Conservation (phyloP, 768 basidiomycete species). For the Leccinum fibrillosum region DNA sequence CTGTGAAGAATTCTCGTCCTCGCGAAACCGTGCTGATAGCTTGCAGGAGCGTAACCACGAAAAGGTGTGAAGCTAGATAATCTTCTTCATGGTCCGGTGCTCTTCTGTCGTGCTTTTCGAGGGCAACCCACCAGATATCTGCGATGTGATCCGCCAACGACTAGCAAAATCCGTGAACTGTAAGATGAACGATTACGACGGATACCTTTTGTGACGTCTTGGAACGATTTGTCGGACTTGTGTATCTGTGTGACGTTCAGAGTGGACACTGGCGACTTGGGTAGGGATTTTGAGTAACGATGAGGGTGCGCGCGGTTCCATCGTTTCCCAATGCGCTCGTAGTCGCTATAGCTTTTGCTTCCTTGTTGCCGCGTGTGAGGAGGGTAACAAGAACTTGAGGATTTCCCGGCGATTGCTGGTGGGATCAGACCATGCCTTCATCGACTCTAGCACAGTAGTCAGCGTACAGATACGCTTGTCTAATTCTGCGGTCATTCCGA, state of each 20-base stretch:
- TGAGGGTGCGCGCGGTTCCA: background rate
- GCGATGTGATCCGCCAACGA: background rate
- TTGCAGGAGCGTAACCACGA: background rate
- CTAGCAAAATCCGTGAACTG: background rate
- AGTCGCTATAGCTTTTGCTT: background rate
- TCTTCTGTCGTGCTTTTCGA: background rate
- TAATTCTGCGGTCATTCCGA: no score
- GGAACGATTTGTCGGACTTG: background rate
- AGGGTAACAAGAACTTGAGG: background rate
- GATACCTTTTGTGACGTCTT: background rate
- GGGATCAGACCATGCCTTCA: background rate
- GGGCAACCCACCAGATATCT: background rate
- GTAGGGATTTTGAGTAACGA: background rate
- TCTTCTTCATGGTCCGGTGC: background rate
- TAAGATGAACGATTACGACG: background rate
- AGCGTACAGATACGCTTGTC: no score
- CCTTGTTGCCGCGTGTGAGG: background rate
- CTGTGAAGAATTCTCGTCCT: background rate
- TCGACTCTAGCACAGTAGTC: no score
- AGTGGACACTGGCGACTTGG: background rate
- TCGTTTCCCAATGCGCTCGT: background rate
- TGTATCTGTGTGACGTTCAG: background rate
- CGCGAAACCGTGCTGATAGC: background rate
- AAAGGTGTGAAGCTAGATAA: background rate
- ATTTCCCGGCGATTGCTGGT: background rate